phyloP scores from a whole-genome alignment of 2,329 filamentous ascomycete species.

The Raffaelea ambrosiae region DNA sequence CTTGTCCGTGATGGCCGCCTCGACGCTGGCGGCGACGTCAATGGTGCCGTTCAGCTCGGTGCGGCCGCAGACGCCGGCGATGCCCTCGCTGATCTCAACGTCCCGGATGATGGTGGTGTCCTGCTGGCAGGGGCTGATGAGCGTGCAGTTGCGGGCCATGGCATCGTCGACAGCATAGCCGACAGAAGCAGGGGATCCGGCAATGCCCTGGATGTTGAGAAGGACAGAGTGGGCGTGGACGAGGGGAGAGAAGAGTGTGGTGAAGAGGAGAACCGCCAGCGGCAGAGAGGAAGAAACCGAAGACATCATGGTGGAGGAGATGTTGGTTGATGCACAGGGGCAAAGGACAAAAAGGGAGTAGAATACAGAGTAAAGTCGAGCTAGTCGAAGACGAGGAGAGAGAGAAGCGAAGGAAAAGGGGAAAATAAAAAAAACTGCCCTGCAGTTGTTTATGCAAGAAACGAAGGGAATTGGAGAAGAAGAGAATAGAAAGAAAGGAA shows the following conservation, averaged over 20 bases:
- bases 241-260: not conserved
- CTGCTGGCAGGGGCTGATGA: conserved; percentile 6
- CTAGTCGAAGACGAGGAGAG: no score
- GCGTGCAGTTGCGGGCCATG: conserved; percentile 6
- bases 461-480: not conserved
- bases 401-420: no score
- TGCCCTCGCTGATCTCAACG: conserved; percentile 2
- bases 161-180: conserved; percentile 1
- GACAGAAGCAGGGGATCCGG: not conserved
- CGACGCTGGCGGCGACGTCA: not conserved
- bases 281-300: no score
- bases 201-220: not conserved
- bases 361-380: not conserved
- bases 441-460: no score
- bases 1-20: not conserved
- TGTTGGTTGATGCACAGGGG: no score
- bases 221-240: conserved; percentile 1
- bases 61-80: not conserved
- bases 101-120: conserved; percentile 5
- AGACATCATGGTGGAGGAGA: no score
- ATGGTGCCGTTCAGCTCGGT: conserved; percentile 5
- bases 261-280: no score
- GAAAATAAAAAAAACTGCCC: no score
- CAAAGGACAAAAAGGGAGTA: not conserved
- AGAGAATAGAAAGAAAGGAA: not conserved